Evolutionary conservation across 139 green algal genomes (phyloP).

Genomic region (Closterium sp.): DNA sequence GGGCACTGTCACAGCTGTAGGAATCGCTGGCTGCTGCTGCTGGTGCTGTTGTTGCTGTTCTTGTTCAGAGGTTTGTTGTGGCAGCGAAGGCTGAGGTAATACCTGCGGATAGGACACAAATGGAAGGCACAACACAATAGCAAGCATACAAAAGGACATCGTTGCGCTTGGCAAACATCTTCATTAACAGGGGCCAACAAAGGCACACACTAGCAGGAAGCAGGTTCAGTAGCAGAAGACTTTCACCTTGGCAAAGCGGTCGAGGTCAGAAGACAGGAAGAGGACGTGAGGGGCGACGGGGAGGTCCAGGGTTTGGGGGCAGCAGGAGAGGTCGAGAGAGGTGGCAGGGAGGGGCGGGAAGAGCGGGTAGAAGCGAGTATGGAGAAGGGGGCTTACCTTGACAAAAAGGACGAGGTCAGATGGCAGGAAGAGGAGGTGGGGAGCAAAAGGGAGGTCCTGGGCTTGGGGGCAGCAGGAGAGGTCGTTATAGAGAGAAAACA

Average conservation of each 20-base stretch:
- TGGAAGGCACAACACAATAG: too few species aligned
- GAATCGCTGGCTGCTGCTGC: background rate
- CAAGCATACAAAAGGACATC: too few species aligned
- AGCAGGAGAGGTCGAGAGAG: constrained; percentile 70
- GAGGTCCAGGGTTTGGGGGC: constrained; percentile 60
- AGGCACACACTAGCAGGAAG: too few species aligned
- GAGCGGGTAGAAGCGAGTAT: constrained; percentile 75
- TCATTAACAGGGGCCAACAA: too few species aligned
- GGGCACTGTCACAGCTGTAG: too few species aligned
- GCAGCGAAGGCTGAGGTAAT: background rate
- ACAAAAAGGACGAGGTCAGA: constrained; percentile 71
- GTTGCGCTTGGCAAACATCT: too few species aligned
- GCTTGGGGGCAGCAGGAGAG: constrained; percentile 43
- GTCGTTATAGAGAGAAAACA: constrained; percentile 73
- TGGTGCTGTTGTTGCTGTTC: background rate
- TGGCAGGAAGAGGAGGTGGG: constrained; percentile 83
- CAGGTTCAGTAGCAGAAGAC: background rate
- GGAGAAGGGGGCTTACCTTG: constrained; percentile 66
- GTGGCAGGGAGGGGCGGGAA: constrained; percentile 70
- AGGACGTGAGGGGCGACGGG: constrained; percentile 76
- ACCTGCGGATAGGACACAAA: background rate
- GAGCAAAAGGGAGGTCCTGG: constrained; percentile 64
- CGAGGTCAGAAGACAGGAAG: constrained; percentile 87
- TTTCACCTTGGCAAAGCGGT: constrained; percentile 79
- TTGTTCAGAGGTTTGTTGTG: background rate